Conservation (phyloP, 345 rosid genomes). For the Boechera retrofracta region DNA sequence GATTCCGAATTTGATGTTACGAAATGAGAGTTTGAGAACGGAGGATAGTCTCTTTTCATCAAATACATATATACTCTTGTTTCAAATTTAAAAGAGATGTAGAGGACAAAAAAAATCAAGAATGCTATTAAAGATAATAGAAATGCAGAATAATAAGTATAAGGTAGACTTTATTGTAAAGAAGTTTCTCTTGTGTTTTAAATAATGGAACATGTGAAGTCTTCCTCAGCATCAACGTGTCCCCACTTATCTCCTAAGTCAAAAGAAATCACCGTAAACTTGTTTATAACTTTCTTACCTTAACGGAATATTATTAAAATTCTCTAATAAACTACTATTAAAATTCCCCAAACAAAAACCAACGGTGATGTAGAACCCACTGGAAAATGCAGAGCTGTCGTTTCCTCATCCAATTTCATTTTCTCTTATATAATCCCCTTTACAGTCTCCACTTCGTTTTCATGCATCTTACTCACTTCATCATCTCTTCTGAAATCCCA, state of each 20-base stretch:
- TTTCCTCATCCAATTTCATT: conserved; percentile 30
- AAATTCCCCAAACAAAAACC: neutral
- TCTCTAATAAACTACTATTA: conserved; percentile 1
- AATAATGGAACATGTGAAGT: conserved; percentile 16
- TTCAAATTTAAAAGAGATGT: neutral
- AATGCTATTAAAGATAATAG: conserved; percentile 1
- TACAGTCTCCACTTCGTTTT: conserved; percentile 28
- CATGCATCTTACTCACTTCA: conserved; percentile 40
- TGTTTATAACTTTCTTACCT: conserved; percentile 14
- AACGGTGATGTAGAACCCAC: conserved; percentile 41
- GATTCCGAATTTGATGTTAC: neutral
- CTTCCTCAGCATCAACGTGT: conserved; percentile 26
- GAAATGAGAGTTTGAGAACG: neutral
- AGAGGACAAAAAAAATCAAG: neutral
- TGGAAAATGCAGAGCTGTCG: conserved; percentile 38
- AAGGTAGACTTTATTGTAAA: conserved; percentile 6
- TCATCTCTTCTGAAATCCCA: conserved; percentile 27
- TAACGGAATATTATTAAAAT: conserved; percentile 15
- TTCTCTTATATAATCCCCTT: conserved; percentile 42
- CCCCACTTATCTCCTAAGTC: conserved; percentile 27
- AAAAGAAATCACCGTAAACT: conserved; percentile 2
- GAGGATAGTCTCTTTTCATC: neutral
- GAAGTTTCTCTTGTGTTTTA: neutral
- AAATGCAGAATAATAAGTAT: neutral
- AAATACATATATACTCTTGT: neutral